phyloP scores from a whole-genome alignment of 257 asterid species.

The Plectranthus barbatus region DNA sequence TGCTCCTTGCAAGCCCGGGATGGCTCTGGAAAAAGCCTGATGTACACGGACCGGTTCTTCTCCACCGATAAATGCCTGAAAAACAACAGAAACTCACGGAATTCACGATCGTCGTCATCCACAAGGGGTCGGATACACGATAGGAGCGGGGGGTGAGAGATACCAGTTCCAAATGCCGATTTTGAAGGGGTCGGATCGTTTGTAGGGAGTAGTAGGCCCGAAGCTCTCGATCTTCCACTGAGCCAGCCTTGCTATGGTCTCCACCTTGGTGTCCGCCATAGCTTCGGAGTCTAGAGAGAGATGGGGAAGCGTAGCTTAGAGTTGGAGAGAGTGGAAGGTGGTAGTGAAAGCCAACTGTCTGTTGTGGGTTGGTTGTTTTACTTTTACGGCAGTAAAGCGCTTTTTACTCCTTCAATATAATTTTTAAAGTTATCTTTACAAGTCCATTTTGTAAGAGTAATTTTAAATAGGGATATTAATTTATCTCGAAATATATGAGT shows the following conservation, averaged over 20 bases:
- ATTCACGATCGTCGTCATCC: background rate
- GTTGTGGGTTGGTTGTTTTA: background rate
- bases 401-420: background rate
- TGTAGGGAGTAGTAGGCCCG: slow-evolving; percentile 59
- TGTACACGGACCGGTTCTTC: slow-evolving; percentile 61
- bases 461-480: background rate
- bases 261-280: slow-evolving; percentile 74
- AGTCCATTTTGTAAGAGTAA: background rate
- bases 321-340: background rate
- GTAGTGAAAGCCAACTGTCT: background rate
- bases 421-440: background rate
- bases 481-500: no score
- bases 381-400: slow-evolving; percentile 11
- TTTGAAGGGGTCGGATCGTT: slow-evolving; percentile 86
- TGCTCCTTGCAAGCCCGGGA: slow-evolving; percentile 77
- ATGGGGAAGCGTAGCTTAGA: background rate
- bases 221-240: slow-evolving; percentile 87
- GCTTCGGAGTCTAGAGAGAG: background rate
- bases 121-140: background rate
- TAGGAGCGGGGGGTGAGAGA: background rate
- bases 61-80: slow-evolving; percentile 64
- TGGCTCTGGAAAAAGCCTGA: slow-evolving; percentile 74
- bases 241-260: slow-evolving; percentile 77
- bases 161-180: slow-evolving; percentile 96
- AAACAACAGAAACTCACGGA: background rate